Base-by-base conservation (phyloP, 768 basidiomycete species). In the Macrolepiota fuliginosa region DNA sequence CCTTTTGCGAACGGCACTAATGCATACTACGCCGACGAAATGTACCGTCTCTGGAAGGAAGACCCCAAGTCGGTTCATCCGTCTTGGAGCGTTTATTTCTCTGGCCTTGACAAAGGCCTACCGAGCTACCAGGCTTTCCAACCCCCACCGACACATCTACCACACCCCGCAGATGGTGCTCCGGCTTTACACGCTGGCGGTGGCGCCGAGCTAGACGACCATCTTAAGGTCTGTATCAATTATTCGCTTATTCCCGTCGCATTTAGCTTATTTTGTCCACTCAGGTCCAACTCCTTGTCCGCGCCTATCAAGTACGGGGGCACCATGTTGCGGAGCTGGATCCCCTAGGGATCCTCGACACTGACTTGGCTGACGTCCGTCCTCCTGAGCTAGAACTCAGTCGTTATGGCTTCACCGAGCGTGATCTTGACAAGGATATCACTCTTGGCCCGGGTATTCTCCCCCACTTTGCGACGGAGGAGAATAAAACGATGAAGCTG, bases 271-370 rank as follows among this genome's bases (percentile, higher is more conserved):
- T 27, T 27, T 66, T 22, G 60, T 46, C 12, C 53, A 24, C 45
- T 2, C 70, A 98, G 96, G 90, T 94, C 17, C 97, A 99, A 91
- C 84, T 98, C 29, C 88, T 99, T 60, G 94, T 98, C 56, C 90
- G 97, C 60, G 97, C 97, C 2, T 99, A 97, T 77, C 97, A 99
- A 87, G 97, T 99, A 17, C 92, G 96, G 62, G 97, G 97, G 15
- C 97, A 99, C 70, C 95, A 98, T 69, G 82, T 95, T 61, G 97
- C 96, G 37, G 91, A 97, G 65, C 82, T 99, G 56, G 97, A 99
- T 72, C 97, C 97, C 35, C 85, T 99, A 17, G 95, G 95, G 15
- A 95, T 99, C 68, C 83, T 92, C 55, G 89, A 94, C 67, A 83
- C 94, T 40, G 96, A 98, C 73, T 84, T 98, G 46, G 88, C 85